phyloP scores from a whole-genome alignment of 2,329 filamentous ascomycete species.

The Dothistroma septosporum region DNA sequence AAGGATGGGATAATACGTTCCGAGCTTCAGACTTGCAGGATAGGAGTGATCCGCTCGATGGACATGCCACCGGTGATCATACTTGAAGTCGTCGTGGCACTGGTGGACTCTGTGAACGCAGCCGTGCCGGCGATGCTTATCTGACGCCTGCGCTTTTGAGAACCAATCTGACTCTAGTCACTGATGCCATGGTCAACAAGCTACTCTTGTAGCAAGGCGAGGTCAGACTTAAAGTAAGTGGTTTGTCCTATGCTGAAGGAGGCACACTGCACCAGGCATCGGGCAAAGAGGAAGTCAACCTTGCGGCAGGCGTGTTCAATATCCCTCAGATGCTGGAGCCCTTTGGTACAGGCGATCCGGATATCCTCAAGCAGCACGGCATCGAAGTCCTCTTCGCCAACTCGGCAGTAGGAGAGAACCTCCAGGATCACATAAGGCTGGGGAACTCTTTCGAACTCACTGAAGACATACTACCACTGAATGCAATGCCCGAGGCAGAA shows the following conservation, averaged over 20 bases:
- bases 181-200: not conserved
- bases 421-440: constrained; percentile 51
- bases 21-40: not conserved
- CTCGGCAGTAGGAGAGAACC: constrained; percentile 59
- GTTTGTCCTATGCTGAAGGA: not conserved
- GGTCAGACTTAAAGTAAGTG: not conserved
- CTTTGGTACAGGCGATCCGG: constrained; percentile 56
- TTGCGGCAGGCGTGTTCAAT: constrained; percentile 55
- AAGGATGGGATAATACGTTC: not conserved
- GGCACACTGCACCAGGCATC: not conserved
- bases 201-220: not conserved
- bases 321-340: constrained; percentile 63
- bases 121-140: not conserved
- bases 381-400: constrained; percentile 55
- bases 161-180: not conserved
- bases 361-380: constrained; percentile 49
- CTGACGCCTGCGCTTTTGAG: not conserved
- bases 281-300: constrained; percentile 38
- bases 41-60: not conserved
- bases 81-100: not conserved
- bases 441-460: not conserved
- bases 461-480: not conserved
- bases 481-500: constrained; percentile 4
- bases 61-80: not conserved
- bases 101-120: not conserved